Evolutionary conservation across 306 rosid genomes (phyloP).

Genomic region (Comarum palustre): DNA sequence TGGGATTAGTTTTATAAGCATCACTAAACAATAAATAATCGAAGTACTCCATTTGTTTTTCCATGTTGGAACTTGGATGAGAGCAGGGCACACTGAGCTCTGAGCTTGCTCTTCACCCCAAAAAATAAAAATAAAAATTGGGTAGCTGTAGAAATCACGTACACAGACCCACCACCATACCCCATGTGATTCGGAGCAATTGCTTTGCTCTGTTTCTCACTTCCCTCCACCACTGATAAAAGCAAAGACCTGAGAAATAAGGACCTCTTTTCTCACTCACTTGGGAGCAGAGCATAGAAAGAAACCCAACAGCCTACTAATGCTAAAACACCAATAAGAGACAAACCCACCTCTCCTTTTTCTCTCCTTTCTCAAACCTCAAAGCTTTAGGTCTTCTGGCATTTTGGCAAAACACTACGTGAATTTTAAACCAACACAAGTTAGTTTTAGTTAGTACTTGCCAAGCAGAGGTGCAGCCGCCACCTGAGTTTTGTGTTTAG

Average conservation of each 20-base stretch:
- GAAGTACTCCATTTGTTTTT: slow-evolving; percentile 1
- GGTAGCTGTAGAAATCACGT: background rate
- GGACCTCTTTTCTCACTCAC: slow-evolving; percentile 18
- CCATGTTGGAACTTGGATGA: slow-evolving; percentile 6
- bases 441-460: background rate
- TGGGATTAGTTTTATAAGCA: slow-evolving; percentile 8
- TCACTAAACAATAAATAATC: background rate
- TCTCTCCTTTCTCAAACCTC: background rate
- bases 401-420: background rate
- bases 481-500: background rate
- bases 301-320: slow-evolving; percentile 17
- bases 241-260: slow-evolving; percentile 17
- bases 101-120: slow-evolving; percentile 14
- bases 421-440: background rate
- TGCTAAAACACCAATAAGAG: background rate
- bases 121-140: background rate
- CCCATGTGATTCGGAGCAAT: slow-evolving; percentile 17
- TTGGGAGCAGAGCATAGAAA: slow-evolving; percentile 47
- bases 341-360: background rate
- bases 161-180: slow-evolving; percentile 1
- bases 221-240: slow-evolving; percentile 34
- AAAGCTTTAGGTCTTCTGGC: slow-evolving; percentile 26
- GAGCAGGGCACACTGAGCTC: background rate
- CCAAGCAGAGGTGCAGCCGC: slow-evolving; percentile 1
- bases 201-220: slow-evolving; percentile 19